Evolutionary conservation across 257 asterid species (phyloP).

Genomic region (Solanum medicagineum): DNA sequence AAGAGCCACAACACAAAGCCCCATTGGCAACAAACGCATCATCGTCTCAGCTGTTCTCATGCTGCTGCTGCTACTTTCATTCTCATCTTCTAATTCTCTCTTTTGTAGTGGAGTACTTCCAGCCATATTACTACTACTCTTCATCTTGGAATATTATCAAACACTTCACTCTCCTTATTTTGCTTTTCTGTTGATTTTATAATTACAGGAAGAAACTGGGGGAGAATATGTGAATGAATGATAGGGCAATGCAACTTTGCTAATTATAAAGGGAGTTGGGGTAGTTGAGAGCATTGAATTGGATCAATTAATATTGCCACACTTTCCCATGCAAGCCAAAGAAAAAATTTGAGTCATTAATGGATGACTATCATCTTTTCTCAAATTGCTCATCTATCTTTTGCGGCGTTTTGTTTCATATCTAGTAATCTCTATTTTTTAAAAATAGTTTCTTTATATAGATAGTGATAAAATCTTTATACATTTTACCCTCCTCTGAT

Average conservation of each 20-base stretch:
- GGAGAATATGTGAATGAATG: not conserved
- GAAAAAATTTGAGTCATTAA: not conserved
- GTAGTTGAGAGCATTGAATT: constrained; percentile 40
- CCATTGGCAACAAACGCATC: constrained; percentile 60
- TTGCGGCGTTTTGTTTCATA: no score
- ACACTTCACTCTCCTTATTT: not conserved
- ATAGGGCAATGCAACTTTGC: constrained; percentile 4
- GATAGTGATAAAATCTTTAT: no score
- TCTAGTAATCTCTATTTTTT: no score
- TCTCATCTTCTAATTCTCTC: constrained; percentile 16
- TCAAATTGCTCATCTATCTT: not conserved
- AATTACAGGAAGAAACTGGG: not conserved
- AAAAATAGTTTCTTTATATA: no score
- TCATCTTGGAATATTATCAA: not conserved
- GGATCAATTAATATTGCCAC: constrained; percentile 43
- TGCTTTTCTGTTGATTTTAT: not conserved
- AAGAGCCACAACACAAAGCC: constrained; percentile 60
- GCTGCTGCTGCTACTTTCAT: constrained; percentile 20
- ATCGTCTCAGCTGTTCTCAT: constrained; percentile 78
- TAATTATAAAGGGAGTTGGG: constrained; percentile 9
- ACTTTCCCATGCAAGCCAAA: constrained; percentile 24
- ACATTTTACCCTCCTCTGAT: no score
- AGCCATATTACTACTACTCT: not conserved
- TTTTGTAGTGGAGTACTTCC: constrained; percentile 15
- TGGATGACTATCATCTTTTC: not conserved